Conservation (phyloP, 441 rosid species). For the Croton setiger region DNA sequence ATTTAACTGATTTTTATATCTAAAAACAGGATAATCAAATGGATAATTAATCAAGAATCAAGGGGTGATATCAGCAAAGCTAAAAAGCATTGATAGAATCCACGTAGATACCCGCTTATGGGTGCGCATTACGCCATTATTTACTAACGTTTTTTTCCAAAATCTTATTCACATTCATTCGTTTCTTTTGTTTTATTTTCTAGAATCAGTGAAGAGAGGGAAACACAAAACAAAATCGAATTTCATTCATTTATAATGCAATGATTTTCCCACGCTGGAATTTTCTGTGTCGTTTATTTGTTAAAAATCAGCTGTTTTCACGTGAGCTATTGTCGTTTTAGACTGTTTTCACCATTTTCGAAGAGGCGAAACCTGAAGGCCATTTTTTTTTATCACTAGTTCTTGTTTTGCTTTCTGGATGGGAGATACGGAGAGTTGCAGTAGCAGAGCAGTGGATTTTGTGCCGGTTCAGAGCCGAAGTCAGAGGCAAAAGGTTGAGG, state of each 20-base stretch:
- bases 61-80: conserved; percentile 34
- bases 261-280: neutral
- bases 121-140: conserved; percentile 45
- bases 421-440: conserved; percentile 61
- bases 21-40: no score
- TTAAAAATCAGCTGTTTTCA: conserved; percentile 14
- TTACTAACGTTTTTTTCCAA: conserved; percentile 14
- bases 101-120: conserved; percentile 42
- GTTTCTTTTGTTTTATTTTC: neutral
- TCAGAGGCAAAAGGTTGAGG: conserved; percentile 47
- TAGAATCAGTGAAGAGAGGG: neutral
- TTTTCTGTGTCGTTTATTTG: conserved; percentile 21
- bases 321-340: conserved; percentile 11
- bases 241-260: conserved; percentile 11
- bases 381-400: neutral
- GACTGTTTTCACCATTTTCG: no score
- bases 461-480: conserved; percentile 31
- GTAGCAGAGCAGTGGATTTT: conserved; percentile 49
- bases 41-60: neutral
- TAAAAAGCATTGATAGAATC: conserved; percentile 38
- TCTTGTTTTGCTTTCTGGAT: conserved; percentile 23
- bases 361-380: no score
- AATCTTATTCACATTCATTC: neutral
- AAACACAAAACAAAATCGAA: no score
- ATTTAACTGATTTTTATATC: no score